Evolutionary conservation across 2,329 filamentous ascomycete genomes (phyloP).

Genomic region (Neopestalotiopsis sp.): DNA sequence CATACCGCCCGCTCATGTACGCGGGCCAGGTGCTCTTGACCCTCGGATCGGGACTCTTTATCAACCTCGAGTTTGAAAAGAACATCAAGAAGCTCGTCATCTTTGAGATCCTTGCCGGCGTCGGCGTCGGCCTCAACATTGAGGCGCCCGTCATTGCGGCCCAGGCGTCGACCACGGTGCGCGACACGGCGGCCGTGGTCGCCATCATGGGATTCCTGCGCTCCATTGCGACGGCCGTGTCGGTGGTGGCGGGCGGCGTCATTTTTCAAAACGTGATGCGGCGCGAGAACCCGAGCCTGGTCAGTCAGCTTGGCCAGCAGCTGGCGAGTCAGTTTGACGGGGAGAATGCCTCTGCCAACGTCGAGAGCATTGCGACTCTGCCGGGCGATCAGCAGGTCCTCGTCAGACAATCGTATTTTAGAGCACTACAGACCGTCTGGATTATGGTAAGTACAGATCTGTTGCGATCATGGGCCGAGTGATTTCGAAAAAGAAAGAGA

Average conservation of each 20-base stretch:
- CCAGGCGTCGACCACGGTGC: slow-evolving; percentile 63
- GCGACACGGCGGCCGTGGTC: slow-evolving; percentile 67
- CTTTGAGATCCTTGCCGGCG: slow-evolving; percentile 64
- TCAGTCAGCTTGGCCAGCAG: slow-evolving; percentile 22
- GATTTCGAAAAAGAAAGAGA: not conserved
- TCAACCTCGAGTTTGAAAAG: slow-evolving; percentile 57
- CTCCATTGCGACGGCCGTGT: slow-evolving; percentile 61
- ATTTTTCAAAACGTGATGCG: slow-evolving; percentile 44
- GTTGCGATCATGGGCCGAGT: not conserved
- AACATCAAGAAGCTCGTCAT: slow-evolving; percentile 53
- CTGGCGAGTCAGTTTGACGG: slow-evolving; percentile 24
- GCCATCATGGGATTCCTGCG: slow-evolving; percentile 66
- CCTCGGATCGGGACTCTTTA: slow-evolving; percentile 62
- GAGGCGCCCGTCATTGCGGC: slow-evolving; percentile 67
- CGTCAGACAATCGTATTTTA: slow-evolving; percentile 24
- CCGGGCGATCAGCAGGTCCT: slow-evolving; percentile 21
- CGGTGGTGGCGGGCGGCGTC: slow-evolving; percentile 62
- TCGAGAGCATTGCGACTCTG: slow-evolving; percentile 23
- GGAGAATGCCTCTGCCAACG: slow-evolving; percentile 22
- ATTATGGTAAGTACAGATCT: slow-evolving; percentile 24
- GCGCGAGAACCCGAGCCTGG: slow-evolving; percentile 18
- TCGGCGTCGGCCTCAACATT: slow-evolving; percentile 67
- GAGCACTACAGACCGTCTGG: slow-evolving; percentile 26
- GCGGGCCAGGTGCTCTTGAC: slow-evolving; percentile 58
- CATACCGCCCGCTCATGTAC: slow-evolving; percentile 61